Percentiles rank a stretch among this genome's conserved stretches.
phyloP scores from a whole-genome alignment of 257 asterid species.

The Mentha longifolia region DNA sequence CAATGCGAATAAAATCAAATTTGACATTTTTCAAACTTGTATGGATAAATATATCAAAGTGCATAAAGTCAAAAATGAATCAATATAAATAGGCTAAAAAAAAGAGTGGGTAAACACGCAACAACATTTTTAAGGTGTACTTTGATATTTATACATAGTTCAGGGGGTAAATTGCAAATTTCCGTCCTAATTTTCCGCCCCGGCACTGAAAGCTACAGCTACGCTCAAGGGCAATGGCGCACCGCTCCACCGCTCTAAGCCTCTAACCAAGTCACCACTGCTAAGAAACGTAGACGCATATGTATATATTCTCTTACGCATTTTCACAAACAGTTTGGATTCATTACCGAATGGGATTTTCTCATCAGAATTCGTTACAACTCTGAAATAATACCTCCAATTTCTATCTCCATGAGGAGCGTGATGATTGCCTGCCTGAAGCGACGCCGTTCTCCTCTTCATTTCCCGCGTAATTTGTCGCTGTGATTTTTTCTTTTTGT shows the following conservation, averaged over 20 bases:
- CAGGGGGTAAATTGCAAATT: conserved; percentile 19
- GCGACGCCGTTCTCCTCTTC: conserved; percentile 44
- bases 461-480: conserved; percentile 45
- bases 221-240: not conserved
- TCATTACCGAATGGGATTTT: conserved; percentile 27
- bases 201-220: conserved; percentile 6
- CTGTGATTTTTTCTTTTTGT: not conserved
- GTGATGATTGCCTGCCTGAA: conserved; percentile 40
- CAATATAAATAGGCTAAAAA: too few relatives aligned
- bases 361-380: not conserved
- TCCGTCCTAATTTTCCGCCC: not conserved
- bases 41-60: too few relatives aligned
- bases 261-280: not conserved
- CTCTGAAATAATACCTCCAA: not conserved
- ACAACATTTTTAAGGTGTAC: not conserved
- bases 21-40: too few relatives aligned
- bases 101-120: too few relatives aligned
- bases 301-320: conserved; percentile 19
- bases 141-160: not conserved
- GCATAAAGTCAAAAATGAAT: too few relatives aligned
- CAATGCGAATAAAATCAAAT: too few relatives aligned
- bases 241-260: conserved; percentile 9
- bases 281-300: conserved; percentile 1
- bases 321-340: conserved; percentile 41
- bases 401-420: conserved; percentile 48